A percentile compares a stretch with the other conserved stretches of the same genome.
Evolutionary conservation across 345 rosid species (phyloP).

Genomic region (Citrus sp.): DNA sequence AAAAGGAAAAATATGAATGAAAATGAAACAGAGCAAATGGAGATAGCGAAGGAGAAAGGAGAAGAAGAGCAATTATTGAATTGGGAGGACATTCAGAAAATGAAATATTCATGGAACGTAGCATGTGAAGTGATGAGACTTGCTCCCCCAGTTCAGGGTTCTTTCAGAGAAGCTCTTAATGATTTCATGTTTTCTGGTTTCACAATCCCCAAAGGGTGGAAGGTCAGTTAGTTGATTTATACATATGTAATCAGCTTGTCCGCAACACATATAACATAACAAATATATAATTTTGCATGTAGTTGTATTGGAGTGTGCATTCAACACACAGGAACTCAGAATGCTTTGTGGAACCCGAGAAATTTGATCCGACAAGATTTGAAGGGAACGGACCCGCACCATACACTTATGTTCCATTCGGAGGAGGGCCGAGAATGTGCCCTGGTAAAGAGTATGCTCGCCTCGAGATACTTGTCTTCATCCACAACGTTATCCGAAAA

Average conservation of each 20-base stretch:
- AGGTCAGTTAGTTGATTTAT: background rate
- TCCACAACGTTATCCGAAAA: conserved; percentile 17
- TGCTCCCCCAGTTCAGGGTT: conserved; percentile 21
- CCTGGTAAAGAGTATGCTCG: conserved; percentile 25
- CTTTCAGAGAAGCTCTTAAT: conserved; percentile 20
- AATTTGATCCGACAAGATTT: conserved; percentile 21
- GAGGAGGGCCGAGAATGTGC: conserved; percentile 31
- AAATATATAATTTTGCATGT: too few relatives aligned
- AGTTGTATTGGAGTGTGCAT: conserved; percentile 15
- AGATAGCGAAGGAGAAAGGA: conserved; percentile 9
- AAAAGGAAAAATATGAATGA: too few relatives aligned
- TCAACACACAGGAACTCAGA: conserved; percentile 22
- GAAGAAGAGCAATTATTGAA: conserved; percentile 10
- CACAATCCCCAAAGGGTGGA: conserved; percentile 24
- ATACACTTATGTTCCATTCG: conserved; percentile 22
- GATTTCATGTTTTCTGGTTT: conserved; percentile 18
- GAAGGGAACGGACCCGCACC: conserved; percentile 23
- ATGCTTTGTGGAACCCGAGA: conserved; percentile 19
- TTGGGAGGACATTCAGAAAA: conserved; percentile 24
- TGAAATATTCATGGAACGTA: conserved; percentile 26
- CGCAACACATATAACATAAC: too few relatives aligned
- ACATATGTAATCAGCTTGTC: background rate
- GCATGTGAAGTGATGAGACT: conserved; percentile 29
- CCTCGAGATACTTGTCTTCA: conserved; percentile 21
- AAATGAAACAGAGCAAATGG: conserved; percentile 14